Evolutionary conservation across 371 early-diverging fungal species (phyloP), one percentile per base, ranked within the genome.

Genomic region (Batkoa obscura): DNA sequence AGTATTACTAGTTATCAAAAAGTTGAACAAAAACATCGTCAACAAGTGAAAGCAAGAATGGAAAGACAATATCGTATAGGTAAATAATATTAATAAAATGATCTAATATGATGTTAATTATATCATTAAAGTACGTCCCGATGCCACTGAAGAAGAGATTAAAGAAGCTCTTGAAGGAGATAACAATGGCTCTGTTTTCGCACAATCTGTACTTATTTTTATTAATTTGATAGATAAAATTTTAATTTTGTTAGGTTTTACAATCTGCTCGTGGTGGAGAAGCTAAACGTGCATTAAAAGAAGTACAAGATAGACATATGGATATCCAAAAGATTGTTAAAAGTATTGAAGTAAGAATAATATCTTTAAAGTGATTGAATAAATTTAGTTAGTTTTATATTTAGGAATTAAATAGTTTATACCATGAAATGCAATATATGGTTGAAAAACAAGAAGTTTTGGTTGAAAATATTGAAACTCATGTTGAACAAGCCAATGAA

Each of bases 391-490:
- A 23, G 17, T 32, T 37, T 42, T 10, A n/a, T 2, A 31, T 41
- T 34, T 37, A 56, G 81, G 92, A 91, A 75, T 65, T 91, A 47
- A 86, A 86, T 62, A 82, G 86, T 68, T 67, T 91, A 52, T 91
- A 88, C 63, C 73, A 83, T 55, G 90, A 91, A 63, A 87, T 91
- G 89, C 79, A 87, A 50, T 85, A 86, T 57, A 67, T 88, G 60
- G 85, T 90, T 6, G 79, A 81, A 42, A 74, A 79, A 10, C 90
- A 89, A 62, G 89, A 81, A 30, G 81, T 81, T 46, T 59, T 76
- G 8, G 53, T 91, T 31, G 75, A 80, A 46, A 72, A 81, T 52
- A 80, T 90, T 31, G 88, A 87, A 60, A 61, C 65, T 5, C 68
- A 83, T 62, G 78, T 81, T 0, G 67, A 74, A n/a, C 68, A 74